Percentiles rank a stretch among this genome's conserved stretches.
These are phyloP conservation scores for Margaritispora aquatica DNA, from an alignment of 495 filamentous ascomycete genomes.

Conservation along the genomic window DNA sequence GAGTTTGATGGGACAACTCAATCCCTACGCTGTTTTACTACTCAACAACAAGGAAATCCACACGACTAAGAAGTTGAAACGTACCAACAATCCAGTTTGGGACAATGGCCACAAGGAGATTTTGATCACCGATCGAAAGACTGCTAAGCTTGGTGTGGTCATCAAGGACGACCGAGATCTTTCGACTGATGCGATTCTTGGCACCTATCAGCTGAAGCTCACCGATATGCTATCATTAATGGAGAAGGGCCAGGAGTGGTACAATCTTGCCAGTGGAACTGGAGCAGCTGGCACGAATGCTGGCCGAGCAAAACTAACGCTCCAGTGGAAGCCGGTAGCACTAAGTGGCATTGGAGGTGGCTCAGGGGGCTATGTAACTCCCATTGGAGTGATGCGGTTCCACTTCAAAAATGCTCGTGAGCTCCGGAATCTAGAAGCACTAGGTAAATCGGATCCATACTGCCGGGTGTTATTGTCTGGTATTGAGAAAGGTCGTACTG, in stretches of 20 bases:
- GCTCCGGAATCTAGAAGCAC: slow-evolving; percentile 85
- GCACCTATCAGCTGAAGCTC: slow-evolving; percentile 89
- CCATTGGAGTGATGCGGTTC: slow-evolving; percentile 88
- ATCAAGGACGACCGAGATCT: slow-evolving; percentile 94
- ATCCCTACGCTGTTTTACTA: slow-evolving; percentile 80
- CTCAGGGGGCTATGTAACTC: slow-evolving; percentile 84
- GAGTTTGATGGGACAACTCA: slow-evolving; percentile 82
- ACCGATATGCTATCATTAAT: slow-evolving; percentile 88
- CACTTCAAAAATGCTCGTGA: slow-evolving; percentile 80
- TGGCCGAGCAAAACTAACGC: slow-evolving; percentile 79
- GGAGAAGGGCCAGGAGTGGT: slow-evolving; percentile 94
- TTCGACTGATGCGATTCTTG: slow-evolving; percentile 73
- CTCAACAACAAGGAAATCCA: slow-evolving; percentile 89
- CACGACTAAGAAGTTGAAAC: slow-evolving; percentile 80
- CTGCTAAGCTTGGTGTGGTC: slow-evolving; percentile 77
- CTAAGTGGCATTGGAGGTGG: slow-evolving; percentile 66
- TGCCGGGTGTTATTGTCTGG: slow-evolving; percentile 83
- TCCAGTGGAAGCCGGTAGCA: slow-evolving; percentile 93
- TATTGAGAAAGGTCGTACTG: slow-evolving; percentile 81
- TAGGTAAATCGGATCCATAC: slow-evolving; percentile 97
- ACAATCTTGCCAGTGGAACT: slow-evolving; percentile 57
- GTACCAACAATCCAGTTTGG: slow-evolving; percentile 94
- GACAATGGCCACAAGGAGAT: slow-evolving; percentile 86
- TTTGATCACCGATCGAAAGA: slow-evolving; percentile 87
- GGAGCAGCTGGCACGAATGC: slow-evolving; percentile 58